These are phyloP conservation scores for Xylaria scruposa DNA, from an alignment of 495 filamentous ascomycete genomes.

Conservation along the genomic window DNA sequence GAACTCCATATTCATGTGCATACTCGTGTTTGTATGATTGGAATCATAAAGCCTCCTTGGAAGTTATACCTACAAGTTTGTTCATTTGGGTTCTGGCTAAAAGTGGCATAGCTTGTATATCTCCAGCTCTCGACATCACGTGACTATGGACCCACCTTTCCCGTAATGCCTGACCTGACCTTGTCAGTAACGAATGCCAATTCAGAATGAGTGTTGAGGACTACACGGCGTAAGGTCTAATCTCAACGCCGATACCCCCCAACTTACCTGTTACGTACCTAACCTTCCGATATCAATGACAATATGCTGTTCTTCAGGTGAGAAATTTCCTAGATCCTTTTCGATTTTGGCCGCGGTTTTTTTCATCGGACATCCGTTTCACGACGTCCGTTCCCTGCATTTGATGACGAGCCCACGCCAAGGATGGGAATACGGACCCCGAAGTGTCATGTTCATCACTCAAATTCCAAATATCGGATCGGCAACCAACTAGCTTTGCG, in stretches of 20 bases:
- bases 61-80: not conserved
- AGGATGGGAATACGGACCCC: not conserved
- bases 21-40: no score
- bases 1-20: no score
- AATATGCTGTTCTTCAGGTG: constrained; percentile 29
- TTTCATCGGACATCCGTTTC: constrained; percentile 1
- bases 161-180: constrained; percentile 7
- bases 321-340: not conserved
- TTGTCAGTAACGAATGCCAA: not conserved
- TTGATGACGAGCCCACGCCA: not conserved
- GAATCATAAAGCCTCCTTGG: no score
- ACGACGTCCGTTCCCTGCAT: not conserved
- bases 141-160: constrained; percentile 19
- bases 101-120: no score
- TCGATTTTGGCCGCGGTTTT: not conserved
- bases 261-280: not conserved
- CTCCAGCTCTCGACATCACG: not conserved
- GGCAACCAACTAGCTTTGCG: not conserved
- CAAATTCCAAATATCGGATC: not conserved
- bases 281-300: constrained; percentile 3
- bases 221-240: not conserved
- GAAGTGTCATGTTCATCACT: not conserved
- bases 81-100: not conserved
- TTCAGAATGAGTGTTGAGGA: constrained; percentile 1
- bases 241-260: not conserved